Base-by-base conservation (phyloP, 2,329 filamentous ascomycete genomes). In the Apiospora phragmitis region DNA sequence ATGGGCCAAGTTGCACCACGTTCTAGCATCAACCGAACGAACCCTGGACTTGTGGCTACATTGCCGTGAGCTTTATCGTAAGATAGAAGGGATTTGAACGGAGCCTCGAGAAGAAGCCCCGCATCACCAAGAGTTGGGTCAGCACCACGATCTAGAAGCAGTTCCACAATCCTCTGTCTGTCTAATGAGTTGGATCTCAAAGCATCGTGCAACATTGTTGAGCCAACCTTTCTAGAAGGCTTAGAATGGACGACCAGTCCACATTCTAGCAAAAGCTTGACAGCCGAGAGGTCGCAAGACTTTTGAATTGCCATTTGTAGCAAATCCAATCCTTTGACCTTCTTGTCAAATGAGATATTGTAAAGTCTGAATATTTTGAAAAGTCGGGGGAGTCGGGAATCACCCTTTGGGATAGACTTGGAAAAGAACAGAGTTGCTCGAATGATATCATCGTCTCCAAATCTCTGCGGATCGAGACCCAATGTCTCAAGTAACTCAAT, bases 351-450 rank as follows among this genome's bases (percentile, higher is more conserved):
- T 29, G 24, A 11, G 11, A 51, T 29, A 26, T 26, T 6, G 11
- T 6, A 51, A 0, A 16, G 11, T 14, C 29, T 14, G 24, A 26
- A 26, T 29, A 51, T 16, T 2, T 6, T 1, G 1, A 6, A 16
- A 51, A 51, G 24, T 12, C 24, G n/a, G 12, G 3, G n/a, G n/a
- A n/a, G n/a, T n/a, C n/a, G n/a, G n/a, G 1, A 29, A 51, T 1
- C 3, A 1, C 11, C 12, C 16, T 0, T 14, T 29, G 9, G 11
- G 3, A 8, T 8, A 8, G 3, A 0, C 4, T 21, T 21, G 21
- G 5, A 45, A 7, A 1, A 1, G 4, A 8, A 45, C 5, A 45
- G 1, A 45, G 43, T 4, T 4, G 43, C 11, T 14, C 7, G 24
- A 16, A 51, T 6, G 6, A 51, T 11, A 4, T 14, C 12, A 51